phyloP scores from a whole-genome alignment of 176 grass and related monocot genomes.

The Oryza punctata region DNA sequence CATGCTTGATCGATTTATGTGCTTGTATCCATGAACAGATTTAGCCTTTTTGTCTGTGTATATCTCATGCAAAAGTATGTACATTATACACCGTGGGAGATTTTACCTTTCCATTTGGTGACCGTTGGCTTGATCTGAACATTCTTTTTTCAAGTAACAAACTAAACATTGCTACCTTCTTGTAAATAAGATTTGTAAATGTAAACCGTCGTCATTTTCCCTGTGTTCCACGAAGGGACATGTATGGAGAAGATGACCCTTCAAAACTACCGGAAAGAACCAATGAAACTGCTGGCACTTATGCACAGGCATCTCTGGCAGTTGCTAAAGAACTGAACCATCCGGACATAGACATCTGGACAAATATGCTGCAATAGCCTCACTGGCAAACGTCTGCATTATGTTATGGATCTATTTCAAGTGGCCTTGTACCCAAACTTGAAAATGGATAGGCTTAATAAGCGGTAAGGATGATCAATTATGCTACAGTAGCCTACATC shows the following conservation, averaged over 20 bases:
- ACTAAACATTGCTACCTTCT: not conserved
- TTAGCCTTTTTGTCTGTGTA: not conserved
- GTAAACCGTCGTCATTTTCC: not conserved
- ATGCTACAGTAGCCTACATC: no score
- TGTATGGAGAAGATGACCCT: constrained; percentile 45
- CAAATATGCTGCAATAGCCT: constrained; percentile 68
- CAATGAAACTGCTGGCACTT: constrained; percentile 78
- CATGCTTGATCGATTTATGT: not conserved
- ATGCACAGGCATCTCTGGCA: constrained; percentile 67
- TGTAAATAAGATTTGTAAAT: constrained; percentile 1
- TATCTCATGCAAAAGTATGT: not conserved
- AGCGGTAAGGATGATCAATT: no score
- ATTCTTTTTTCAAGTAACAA: not conserved
- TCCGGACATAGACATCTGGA: constrained; percentile 86
- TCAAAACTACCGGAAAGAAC: constrained; percentile 72
- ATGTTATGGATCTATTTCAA: constrained; percentile 33
- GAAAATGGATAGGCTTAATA: not conserved
- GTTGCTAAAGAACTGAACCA: constrained; percentile 65
- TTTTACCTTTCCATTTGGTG: not conserved
- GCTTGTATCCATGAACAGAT: not conserved
- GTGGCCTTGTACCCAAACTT: not conserved
- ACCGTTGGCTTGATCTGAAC: not conserved
- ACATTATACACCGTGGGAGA: not conserved
- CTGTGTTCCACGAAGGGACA: constrained; percentile 41
- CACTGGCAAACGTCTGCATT: constrained; percentile 70